Evolutionary conservation across 1,284 basidiomycete genomes (phyloP).

Genomic region (Puccinia horiana): DNA sequence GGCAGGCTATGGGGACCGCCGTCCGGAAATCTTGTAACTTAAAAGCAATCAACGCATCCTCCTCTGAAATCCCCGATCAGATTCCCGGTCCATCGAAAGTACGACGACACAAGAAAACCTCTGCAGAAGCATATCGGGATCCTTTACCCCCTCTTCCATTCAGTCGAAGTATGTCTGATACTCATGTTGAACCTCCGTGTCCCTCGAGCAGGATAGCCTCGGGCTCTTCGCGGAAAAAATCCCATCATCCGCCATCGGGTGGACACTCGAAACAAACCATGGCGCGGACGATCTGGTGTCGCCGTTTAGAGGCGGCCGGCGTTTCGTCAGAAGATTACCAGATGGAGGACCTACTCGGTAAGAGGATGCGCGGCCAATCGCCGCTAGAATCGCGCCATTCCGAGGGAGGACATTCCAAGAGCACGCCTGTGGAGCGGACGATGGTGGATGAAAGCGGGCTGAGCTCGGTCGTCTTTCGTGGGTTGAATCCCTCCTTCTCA

Average conservation of each 20-base stretch:
- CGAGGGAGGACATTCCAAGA: background rate
- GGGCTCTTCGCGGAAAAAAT: background rate
- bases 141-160: background rate
- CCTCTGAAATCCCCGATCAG: background rate
- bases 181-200: background rate
- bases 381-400: constrained; percentile 3
- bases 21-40: background rate
- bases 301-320: background rate
- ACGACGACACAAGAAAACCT: background rate
- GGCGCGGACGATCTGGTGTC: constrained; percentile 38
- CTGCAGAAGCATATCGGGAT: background rate
- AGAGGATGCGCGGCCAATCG: background rate
- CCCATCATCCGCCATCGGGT: background rate
- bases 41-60: background rate
- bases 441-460: constrained; percentile 9
- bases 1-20: background rate
- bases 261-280: background rate
- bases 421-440: background rate
- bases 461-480: constrained; percentile 14
- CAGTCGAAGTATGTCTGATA: background rate
- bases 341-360: background rate
- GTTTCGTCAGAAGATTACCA: constrained; percentile 27
- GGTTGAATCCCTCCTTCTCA: background rate
- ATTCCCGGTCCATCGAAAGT: background rate
- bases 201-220: background rate